phyloP scores from a whole-genome alignment of 2,329 filamentous ascomycete species.

The Pseudogymnoascus sp. region DNA sequence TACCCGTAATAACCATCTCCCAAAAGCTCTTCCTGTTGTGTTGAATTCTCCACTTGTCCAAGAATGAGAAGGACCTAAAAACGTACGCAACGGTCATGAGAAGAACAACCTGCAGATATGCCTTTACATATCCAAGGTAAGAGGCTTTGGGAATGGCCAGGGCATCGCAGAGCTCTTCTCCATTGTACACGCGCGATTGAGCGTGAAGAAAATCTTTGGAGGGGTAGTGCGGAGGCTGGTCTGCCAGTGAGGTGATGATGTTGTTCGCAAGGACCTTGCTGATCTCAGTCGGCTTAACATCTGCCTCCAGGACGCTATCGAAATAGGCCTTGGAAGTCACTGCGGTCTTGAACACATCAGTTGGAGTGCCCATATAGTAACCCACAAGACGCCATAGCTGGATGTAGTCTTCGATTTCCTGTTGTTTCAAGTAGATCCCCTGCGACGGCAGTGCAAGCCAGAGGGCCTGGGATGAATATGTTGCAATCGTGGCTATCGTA shows the following conservation, averaged over 20 bases:
- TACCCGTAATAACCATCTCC: neutral
- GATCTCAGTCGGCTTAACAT: conserved; percentile 58
- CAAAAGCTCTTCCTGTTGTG: neutral
- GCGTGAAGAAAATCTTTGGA: conserved; percentile 62
- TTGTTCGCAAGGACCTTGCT: conserved; percentile 65
- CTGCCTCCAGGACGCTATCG: conserved; percentile 60
- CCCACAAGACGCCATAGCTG: conserved; percentile 72
- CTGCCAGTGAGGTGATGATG: conserved; percentile 62
- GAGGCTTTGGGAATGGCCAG: conserved; percentile 35
- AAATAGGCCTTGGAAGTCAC: conserved; percentile 54
- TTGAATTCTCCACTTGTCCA: conserved; percentile 27
- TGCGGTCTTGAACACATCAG: conserved; percentile 51
- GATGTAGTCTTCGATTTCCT: conserved; percentile 63
- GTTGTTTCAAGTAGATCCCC: conserved; percentile 56
- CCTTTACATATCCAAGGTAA: conserved; percentile 35
- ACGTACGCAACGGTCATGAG: conserved; percentile 42
- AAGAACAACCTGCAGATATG: conserved; percentile 60
- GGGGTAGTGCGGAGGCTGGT: conserved; percentile 58
- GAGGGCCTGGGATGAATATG: conserved; percentile 62
- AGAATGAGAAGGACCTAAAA: conserved; percentile 33
- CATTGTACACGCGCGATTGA: conserved; percentile 64
- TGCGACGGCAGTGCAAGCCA: conserved; percentile 66
- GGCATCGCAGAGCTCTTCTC: conserved; percentile 52
- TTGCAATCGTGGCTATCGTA: conserved; percentile 62
- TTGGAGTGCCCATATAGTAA: conserved; percentile 64